Conservation (phyloP, 176 grass and related monocot genomes). For the Eleusine indica region DNA sequence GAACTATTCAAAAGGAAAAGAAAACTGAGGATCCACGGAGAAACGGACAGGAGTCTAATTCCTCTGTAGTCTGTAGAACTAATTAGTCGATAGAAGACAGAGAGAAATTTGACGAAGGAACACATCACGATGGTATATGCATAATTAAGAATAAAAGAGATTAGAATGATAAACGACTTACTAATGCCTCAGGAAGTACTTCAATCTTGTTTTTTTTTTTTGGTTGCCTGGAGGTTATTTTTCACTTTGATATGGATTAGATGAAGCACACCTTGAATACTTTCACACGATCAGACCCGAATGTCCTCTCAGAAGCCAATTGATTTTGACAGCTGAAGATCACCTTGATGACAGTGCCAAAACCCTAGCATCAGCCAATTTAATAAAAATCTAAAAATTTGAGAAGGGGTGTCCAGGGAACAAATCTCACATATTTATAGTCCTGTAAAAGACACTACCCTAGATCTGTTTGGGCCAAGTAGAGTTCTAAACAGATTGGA, state of each 20-base stretch:
- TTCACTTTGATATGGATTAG: constrained; percentile 11
- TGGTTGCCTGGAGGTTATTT: neutral
- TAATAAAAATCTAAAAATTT: neutral
- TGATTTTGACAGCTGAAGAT: neutral
- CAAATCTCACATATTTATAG: constrained; percentile 40
- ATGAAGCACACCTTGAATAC: constrained; percentile 3
- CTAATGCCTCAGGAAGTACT: neutral
- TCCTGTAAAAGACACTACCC: neutral
- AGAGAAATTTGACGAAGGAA: too few relatives aligned
- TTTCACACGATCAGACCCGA: neutral
- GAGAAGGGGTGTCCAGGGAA: neutral
- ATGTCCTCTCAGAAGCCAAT: neutral
- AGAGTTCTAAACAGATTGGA: constrained; percentile 1
- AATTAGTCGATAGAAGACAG: too few relatives aligned
- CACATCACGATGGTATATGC: too few relatives aligned
- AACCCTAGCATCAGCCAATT: constrained; percentile 20
- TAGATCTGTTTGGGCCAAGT: constrained; percentile 4
- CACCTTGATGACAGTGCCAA: constrained; percentile 14
- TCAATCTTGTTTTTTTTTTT: neutral
- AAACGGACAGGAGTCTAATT: neutral
- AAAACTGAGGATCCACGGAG: neutral
- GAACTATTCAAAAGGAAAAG: neutral
- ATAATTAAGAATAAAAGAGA: too few relatives aligned
- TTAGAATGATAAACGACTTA: neutral
- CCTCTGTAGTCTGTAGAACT: too few relatives aligned